Conservation (phyloP, 805 yeast genomes). For the Yarrowia porcina region DNA sequence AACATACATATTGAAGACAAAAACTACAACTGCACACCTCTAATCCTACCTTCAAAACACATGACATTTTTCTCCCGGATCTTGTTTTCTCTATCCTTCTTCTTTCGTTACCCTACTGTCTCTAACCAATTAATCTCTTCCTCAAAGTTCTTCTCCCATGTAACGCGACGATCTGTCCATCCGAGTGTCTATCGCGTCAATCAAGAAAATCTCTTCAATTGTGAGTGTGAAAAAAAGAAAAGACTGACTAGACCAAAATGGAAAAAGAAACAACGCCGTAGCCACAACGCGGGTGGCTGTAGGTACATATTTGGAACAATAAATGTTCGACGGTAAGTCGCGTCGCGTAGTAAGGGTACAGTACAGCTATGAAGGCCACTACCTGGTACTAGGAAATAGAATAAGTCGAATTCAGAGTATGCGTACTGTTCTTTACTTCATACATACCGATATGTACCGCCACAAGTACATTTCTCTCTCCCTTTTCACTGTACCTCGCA, state of each 20-base stretch:
- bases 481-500: slow-evolving; percentile 22
- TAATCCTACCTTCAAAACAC: too few species aligned
- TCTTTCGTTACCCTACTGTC: background rate
- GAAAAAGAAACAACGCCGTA: background rate
- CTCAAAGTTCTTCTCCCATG: background rate
- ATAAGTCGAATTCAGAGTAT: too few species aligned
- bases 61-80: too few species aligned
- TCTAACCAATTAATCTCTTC: background rate
- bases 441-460: too few species aligned
- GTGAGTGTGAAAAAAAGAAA: background rate
- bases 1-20: too few species aligned
- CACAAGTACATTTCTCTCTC: background rate
- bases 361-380: too few species aligned
- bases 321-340: background rate
- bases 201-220: too few species aligned
- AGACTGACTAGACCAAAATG: background rate
- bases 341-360: background rate
- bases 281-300: background rate
- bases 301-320: too few species aligned
- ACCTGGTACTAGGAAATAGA: too few species aligned
- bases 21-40: too few species aligned
- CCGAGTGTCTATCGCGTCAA: background rate
- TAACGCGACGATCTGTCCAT: background rate
- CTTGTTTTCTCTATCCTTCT: too few species aligned
- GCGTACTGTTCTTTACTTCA: too few species aligned